phyloP scores from a whole-genome alignment of 768 basidiomycete genomes.

The Kwoniella dejecticola region DNA sequence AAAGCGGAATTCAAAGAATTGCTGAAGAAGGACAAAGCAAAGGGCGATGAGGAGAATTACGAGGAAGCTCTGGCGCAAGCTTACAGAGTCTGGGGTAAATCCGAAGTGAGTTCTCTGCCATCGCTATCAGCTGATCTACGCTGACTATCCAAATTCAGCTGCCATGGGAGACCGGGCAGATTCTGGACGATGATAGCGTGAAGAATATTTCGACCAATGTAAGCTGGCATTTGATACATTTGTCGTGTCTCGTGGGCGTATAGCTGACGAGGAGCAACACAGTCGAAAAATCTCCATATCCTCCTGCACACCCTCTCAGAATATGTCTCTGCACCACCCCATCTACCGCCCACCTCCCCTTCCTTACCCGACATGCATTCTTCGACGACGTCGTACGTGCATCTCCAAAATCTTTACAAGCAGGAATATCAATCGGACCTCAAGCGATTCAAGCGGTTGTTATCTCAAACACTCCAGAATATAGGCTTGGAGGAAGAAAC shows the following conservation, averaged over 20 bases:
- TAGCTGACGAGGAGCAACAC: neutral
- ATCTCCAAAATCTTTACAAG: conserved; percentile 83
- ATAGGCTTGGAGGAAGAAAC: conserved; percentile 46
- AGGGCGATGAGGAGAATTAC: conserved; percentile 92
- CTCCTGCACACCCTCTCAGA: conserved; percentile 72
- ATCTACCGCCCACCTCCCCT: conserved; percentile 78
- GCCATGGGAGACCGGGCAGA: conserved; percentile 66
- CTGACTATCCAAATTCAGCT: conserved; percentile 57
- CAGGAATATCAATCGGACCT: conserved; percentile 61
- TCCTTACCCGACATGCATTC: conserved; percentile 96
- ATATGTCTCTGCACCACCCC: conserved; percentile 61
- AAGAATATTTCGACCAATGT: conserved; percentile 58
- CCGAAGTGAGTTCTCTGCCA: conserved; percentile 55
- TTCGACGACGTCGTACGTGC: conserved; percentile 77
- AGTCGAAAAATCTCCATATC: conserved; percentile 73
- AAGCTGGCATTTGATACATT: conserved; percentile 15
- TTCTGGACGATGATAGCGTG: conserved; percentile 68
- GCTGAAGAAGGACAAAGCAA: conserved; percentile 68
- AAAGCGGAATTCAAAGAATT: conserved; percentile 68
- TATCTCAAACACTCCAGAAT: conserved; percentile 35
- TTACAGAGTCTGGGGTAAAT: conserved; percentile 73
- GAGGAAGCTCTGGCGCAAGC: conserved; percentile 90
- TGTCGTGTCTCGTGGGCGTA: neutral
- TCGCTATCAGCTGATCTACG: neutral
- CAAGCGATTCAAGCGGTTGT: conserved; percentile 30